phyloP scores from a whole-genome alignment of 805 yeast genomes.

The Lipomyces lipofer region DNA sequence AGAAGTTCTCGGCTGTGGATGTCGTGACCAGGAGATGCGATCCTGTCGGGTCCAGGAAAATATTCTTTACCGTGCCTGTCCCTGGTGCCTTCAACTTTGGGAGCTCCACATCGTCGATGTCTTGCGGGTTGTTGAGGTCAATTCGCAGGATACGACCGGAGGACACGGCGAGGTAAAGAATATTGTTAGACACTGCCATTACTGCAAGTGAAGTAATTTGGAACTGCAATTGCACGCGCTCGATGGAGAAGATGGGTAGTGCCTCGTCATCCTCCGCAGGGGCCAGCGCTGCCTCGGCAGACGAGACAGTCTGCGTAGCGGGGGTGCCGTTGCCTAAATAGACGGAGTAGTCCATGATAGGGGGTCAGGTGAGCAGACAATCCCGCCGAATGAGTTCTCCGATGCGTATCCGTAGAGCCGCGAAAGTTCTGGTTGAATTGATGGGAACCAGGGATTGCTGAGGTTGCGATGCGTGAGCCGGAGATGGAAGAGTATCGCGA shows the following conservation, averaged over 20 bases:
- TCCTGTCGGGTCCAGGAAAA: slow-evolving; percentile 56
- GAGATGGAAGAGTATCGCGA: too few species aligned
- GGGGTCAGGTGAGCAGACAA: too few species aligned
- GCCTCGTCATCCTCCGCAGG: slow-evolving; percentile 21
- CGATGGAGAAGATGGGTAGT: slow-evolving; percentile 38
- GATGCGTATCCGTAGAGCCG: too few species aligned
- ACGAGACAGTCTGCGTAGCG: background rate
- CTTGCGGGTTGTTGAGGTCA: slow-evolving; percentile 64
- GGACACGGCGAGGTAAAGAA: slow-evolving; percentile 55
- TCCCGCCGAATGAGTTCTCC: too few species aligned
- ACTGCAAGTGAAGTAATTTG: slow-evolving; percentile 49
- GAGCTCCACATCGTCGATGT: slow-evolving; percentile 46
- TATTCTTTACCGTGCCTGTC: slow-evolving; percentile 38
- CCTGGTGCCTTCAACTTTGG: slow-evolving; percentile 34
- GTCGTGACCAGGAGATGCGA: slow-evolving; percentile 54
- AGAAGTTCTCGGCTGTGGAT: slow-evolving; percentile 48
- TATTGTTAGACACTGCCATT: slow-evolving; percentile 57
- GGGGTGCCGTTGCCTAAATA: background rate
- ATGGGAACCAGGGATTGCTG: too few species aligned
- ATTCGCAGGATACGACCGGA: slow-evolving; percentile 62
- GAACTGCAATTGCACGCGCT: slow-evolving; percentile 54
- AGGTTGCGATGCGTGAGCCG: too few species aligned
- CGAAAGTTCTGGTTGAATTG: too few species aligned
- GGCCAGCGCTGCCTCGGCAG: slow-evolving; percentile 15
- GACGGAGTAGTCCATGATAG: background rate